Evolutionary conservation across 352 stramenopile genomes (phyloP), one percentile per base, ranked within the genome.

Genomic region (Globisporangium paroecandrum): DNA sequence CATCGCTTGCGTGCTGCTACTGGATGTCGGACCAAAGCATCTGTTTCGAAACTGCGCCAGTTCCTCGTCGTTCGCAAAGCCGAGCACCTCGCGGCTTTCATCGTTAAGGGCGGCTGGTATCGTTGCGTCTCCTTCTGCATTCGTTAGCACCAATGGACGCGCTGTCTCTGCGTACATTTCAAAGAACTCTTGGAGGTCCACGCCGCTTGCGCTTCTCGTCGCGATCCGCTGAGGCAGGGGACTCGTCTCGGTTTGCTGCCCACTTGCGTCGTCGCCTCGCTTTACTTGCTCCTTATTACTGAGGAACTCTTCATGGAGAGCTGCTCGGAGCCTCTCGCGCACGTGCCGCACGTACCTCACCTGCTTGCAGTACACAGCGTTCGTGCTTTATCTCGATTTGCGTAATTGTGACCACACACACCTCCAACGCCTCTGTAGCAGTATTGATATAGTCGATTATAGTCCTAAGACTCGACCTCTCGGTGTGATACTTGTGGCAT

Each of bases 111-210:
- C 6, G 64, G 24, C 18, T 41, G 34, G 3, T 13, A 8, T 41
- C 13, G 34, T 41, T 74, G 57, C 46, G 22, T 29, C 64, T 38
- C 65, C 54, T 1, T 62, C 32, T 54, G 71, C 46, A 5, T 68
- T 27, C 20, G 72, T 62, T 22, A 89, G 62, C 49, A 91, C 24
- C 24, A 87, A 64, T 1, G 83, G 78, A 20, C 53, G 55, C 20
- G 58, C 25, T 8, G 67, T 64, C 71, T 78, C 74, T 3, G 78
- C 80, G 60, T 79, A 89, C 41, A 70, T 71, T 68, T 89, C 79
- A 57, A 92, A 89, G 69, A 92, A 92, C 54, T 75, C 73, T n/a
- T n/a, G 78, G 46, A 88, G 82, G 47, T 70, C 76, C n/a, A 89
- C 9, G 3, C 80, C 67, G 1, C 67, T 41, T 0, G 46, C 65